Evolutionary conservation across 139 green algal genomes (phyloP), one percentile per base, ranked within the genome.

Genomic region (Yamagishiella unicocca): DNA sequence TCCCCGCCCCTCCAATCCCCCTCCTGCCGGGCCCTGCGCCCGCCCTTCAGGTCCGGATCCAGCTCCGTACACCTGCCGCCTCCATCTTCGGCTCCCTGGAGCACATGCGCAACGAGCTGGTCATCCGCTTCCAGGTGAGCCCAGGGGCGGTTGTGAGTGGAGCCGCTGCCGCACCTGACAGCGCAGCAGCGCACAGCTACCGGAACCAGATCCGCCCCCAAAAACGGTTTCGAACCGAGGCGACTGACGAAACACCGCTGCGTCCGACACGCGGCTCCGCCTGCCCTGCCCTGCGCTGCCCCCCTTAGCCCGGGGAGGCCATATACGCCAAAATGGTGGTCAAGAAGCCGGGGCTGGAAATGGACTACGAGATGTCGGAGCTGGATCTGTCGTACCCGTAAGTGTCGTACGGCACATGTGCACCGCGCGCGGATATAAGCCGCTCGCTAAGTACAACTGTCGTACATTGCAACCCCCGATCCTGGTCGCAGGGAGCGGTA

Each of bases 291-390:
- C n/a, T n/a, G n/a, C n/a, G n/a, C n/a, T n/a, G n/a, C n/a, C n/a
- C n/a, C n/a, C n/a, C n/a, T n/a, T 42, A 87, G 81, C 71, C 86
- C 89, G 92, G 95, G 31, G 96, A 98, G 92, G 94, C 97, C 17
- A 98, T 99, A 78, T 99, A 99, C 91, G 94, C 96, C 88, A 99
- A 98, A 92, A 95, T 99, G 89, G 96, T 96, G 40, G 94, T 98
- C 1, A 98, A 98, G 90, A 94, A 95, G 90, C 96, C 96, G 1
- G 95, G 96, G 0, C 91, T 98, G 83, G 95, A 98, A 31, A 96
- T 95, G 89, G 90, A 93, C 27, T 88, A 92, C 12, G 89, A 93
- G 66, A 96, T 98, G 87, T 92, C 64, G 61, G 96, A 98, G 89
- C 90, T 99, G 88, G 96, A 98, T 84, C 91, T 99, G n/a, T 93